Conservation (phyloP, 2,329 filamentous ascomycete genomes). For the Neofusicoccum umdonicola region DNA sequence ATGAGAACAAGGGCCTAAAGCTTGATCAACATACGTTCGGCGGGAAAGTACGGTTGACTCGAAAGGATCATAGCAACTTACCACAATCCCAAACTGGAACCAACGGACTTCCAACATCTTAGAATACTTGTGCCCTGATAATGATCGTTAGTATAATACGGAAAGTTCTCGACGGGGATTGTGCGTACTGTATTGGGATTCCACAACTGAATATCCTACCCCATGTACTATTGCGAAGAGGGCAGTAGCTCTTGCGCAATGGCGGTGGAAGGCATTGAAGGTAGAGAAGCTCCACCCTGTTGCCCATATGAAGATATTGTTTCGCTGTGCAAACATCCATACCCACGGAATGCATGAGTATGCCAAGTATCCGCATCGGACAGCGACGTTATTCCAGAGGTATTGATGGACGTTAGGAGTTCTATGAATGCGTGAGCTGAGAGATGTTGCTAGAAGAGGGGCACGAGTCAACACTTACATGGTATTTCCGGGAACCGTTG, state of each 20-base stretch:
- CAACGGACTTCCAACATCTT: neutral
- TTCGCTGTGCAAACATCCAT: conserved; percentile 66
- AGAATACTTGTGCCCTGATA: neutral
- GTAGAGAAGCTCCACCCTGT: conserved; percentile 68
- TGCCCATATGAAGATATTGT: conserved; percentile 64
- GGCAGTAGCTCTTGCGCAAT: conserved; percentile 62
- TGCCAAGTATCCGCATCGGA: conserved; percentile 63
- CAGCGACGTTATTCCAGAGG: conserved; percentile 56
- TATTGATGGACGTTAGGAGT: conserved; percentile 37
- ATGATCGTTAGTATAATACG: neutral
- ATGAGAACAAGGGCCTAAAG: conserved; percentile 37
- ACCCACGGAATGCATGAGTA: conserved; percentile 63
- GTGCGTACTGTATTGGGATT: conserved; percentile 28
- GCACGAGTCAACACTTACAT: conserved; percentile 36
- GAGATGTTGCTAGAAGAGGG: neutral
- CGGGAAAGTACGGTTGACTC: too few relatives aligned
- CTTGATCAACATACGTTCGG: too few relatives aligned
- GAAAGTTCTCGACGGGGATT: too few relatives aligned
- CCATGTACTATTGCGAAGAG: conserved; percentile 64
- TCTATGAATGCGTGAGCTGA: neutral
- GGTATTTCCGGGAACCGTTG: conserved; percentile 46
- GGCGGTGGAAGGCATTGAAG: conserved; percentile 67
- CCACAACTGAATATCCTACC: conserved; percentile 54
- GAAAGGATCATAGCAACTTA: neutral
- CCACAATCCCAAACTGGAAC: neutral